Base-by-base conservation (phyloP, 2,329 filamentous ascomycete genomes). In the Aureobasidium uvarum region DNA sequence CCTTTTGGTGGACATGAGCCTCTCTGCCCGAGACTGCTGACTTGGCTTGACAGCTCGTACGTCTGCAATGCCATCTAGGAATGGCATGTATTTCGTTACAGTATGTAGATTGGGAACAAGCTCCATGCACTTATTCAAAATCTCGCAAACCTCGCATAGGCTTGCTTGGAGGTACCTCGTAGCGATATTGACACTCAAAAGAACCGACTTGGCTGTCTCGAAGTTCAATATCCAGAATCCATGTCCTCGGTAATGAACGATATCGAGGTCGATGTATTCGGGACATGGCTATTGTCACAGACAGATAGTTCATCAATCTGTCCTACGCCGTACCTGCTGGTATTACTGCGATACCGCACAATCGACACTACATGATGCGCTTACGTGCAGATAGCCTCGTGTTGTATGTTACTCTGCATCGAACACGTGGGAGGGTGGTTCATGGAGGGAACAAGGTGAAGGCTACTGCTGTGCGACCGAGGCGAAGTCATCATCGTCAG, bases 191-290 rank as follows among this genome's bases (percentile, higher is more conserved):
- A 25, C n/a, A 48, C n/a, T 48, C 56, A 38, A 59, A 46, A 46
- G 25, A 46, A 33, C 23, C 55, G 41, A 59, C 18, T 33, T 46
- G 39, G 41, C 41, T 36, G 13, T 46, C 28, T 46, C 55, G 25
- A 23, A 16, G 20, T 11, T 23, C 28, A 48, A 60, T 48, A 46
- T 52, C 50, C 50, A 52, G 11, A n/a, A 16, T 18, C 60, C 60
- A 43, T 36, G 31, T 23, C 38, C 18, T 31, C 39, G 46, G 60
- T 50, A 64, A 64, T n/a, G 14, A 31, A 10, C 20, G 23, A 63
- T 77, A 75, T 10, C 71, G 69, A 13, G 76, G 68, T 45, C 70
- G 68, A 60, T 46, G 18, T 23, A 18, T 25, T 38, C 11, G 43
- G 48, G 28, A 36, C 11, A 18, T n/a, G 43, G 41, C 25, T 23